phyloP scores from a whole-genome alignment of 106 monocot species.

The Vanilla planifolia region DNA sequence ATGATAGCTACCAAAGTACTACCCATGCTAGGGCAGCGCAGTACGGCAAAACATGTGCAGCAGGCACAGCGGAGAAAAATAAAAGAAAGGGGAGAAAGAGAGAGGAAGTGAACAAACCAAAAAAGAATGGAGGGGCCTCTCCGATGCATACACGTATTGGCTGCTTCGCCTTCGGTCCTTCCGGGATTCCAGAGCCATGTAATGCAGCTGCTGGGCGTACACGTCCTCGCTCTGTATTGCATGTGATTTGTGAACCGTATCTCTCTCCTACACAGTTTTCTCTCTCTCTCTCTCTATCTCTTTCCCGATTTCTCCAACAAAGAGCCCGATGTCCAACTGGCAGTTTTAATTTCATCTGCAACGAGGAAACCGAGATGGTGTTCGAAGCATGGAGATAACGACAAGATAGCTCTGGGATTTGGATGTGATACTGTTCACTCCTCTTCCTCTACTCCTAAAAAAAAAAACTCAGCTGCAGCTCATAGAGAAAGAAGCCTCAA shows the following conservation, averaged over 20 bases:
- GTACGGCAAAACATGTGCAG: not conserved
- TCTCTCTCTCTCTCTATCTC: not conserved
- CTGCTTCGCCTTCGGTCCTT: not conserved
- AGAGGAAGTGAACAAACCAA: not conserved
- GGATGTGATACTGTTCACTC: slow-evolving; percentile 17
- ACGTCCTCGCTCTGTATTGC: not conserved
- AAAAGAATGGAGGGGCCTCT: not conserved
- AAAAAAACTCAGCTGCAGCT: not conserved
- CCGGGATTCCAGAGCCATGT: slow-evolving; percentile 4
- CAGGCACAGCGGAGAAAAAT: too few species aligned
- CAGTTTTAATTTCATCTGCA: slow-evolving; percentile 38
- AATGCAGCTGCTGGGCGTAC: slow-evolving; percentile 1
- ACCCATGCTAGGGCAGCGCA: not conserved
- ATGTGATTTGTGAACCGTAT: slow-evolving; percentile 1
- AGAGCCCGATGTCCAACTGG: slow-evolving; percentile 33
- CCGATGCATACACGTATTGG: slow-evolving; percentile 1
- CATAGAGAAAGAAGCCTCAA: too few species aligned
- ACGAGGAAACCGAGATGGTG: slow-evolving; percentile 18
- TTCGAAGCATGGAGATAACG: slow-evolving; percentile 11
- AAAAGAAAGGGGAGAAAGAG: not conserved
- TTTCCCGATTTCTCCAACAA: not conserved
- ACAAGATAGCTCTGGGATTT: slow-evolving; percentile 47
- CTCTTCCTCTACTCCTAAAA: not conserved
- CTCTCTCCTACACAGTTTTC: not conserved
- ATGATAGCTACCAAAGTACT: too few species aligned